A percentile compares a stretch with the other conserved stretches of the same genome.
phyloP scores from a whole-genome alignment of 2,329 filamentous ascomycete genomes.

The Aspergillus sp. region DNA sequence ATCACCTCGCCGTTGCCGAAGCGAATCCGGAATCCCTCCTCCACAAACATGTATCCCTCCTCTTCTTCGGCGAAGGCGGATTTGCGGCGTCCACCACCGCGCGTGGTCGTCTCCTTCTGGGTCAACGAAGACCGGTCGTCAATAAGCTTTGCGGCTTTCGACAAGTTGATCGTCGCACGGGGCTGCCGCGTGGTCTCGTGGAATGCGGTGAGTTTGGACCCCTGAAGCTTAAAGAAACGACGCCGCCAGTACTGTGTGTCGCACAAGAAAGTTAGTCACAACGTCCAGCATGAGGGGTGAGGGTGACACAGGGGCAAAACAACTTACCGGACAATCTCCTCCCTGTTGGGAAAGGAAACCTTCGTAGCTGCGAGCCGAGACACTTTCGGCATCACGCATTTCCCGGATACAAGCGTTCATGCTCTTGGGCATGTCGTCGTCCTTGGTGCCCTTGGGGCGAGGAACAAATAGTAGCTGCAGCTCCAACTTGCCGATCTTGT shows the following conservation, averaged over 20 bases:
- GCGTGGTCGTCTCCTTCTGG: conserved; percentile 77
- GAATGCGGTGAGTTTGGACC: conserved; percentile 89
- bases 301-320: neutral
- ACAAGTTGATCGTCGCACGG: conserved; percentile 92
- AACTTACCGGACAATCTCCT: conserved; percentile 90
- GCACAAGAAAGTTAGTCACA: conserved; percentile 8
- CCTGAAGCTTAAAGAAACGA: conserved; percentile 91
- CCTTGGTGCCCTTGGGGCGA: conserved; percentile 78
- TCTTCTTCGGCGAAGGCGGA: conserved; percentile 97
- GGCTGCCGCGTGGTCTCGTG: conserved; percentile 95
- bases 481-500: conserved; percentile 92
- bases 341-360: conserved; percentile 93
- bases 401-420: conserved; percentile 96
- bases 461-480: conserved; percentile 93
- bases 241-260: conserved; percentile 83
- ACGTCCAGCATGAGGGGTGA: neutral
- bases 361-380: conserved; percentile 76
- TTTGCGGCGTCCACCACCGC: conserved; percentile 76
- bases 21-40: conserved; percentile 97
- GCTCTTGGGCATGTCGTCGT: conserved; percentile 99
- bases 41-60: conserved; percentile 99
- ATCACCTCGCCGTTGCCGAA: conserved; percentile 98
- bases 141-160: conserved; percentile 88
- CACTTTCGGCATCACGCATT: conserved; percentile 83
- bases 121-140: conserved; percentile 84